Percentiles rank a stretch among this genome's conserved stretches.
These are phyloP conservation scores for Epichloe elymi DNA, from an alignment of 2,329 filamentous ascomycete species.

Conservation along the genomic window DNA sequence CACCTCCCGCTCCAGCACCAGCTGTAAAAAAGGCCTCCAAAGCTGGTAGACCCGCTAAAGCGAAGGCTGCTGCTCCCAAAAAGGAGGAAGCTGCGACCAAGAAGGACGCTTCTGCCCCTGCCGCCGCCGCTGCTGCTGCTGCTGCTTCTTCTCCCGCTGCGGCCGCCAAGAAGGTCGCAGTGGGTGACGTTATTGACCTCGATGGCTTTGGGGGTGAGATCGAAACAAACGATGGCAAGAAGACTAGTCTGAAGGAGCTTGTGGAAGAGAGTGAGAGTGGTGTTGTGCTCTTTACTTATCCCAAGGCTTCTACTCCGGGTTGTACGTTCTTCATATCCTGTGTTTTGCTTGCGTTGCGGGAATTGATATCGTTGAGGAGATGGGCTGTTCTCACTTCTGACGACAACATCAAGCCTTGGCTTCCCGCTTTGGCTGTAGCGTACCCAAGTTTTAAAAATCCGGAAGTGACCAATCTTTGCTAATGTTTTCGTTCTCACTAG, in stretches of 20 bases:
- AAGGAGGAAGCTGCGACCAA: conserved; percentile 14
- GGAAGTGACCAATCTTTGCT: neutral
- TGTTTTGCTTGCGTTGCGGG: neutral
- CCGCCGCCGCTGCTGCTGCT: neutral
- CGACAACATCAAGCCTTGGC: too few species aligned
- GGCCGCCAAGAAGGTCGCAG: conserved; percentile 30
- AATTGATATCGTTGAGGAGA: conserved; percentile 4
- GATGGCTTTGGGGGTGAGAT: conserved; percentile 57
- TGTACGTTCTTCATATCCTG: conserved; percentile 49
- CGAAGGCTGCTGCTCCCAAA: conserved; percentile 6
- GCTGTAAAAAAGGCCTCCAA: conserved; percentile 30
- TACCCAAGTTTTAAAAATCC: too few species aligned
- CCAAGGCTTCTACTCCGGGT: conserved; percentile 84
- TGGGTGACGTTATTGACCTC: conserved; percentile 43
- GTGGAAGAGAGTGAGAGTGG: conserved; percentile 73
- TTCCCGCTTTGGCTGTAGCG: too few species aligned
- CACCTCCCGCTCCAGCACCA: conserved; percentile 31
- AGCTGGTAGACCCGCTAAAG: conserved; percentile 26
- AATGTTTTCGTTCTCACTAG: conserved; percentile 30
- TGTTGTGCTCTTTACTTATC: conserved; percentile 90
- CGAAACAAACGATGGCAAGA: conserved; percentile 71
- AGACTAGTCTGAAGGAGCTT: conserved; percentile 67
- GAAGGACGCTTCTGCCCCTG: conserved; percentile 12
- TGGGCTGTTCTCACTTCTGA: too few species aligned
- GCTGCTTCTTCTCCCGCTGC: conserved; percentile 6